Evolutionary conservation across 2,329 filamentous ascomycete species (phyloP), one percentile per base, ranked within the genome.

Genomic region (Aspergillus udagawae): DNA sequence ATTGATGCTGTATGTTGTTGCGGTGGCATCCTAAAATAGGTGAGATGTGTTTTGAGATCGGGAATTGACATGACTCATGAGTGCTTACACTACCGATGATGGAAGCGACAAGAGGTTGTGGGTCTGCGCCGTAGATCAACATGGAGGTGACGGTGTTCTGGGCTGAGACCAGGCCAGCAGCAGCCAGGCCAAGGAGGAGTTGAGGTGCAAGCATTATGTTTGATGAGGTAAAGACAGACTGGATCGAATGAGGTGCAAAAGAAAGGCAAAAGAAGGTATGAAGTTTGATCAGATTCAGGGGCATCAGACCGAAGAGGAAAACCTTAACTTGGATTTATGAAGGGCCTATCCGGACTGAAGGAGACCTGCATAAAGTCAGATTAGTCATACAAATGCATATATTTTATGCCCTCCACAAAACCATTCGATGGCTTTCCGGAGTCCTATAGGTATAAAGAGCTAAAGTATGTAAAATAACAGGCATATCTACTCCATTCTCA

Each of bases 1-100:
- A 35, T 64, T 68, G 44, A 69, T 62, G 35, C 60, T 65, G 49
- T 66, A 69, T 1, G 67, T 68, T 4, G 65, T 69, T 2, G 63
- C 67, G 12, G 63, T 62, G 10, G 63, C 59, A 42, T 65, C 59
- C 67, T 70, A 14, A 14, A 20, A 1, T 12, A 45, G 20, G 10
- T 12, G 3, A 49, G 52, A n/a, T 17, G 52, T 53, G 1, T 1
- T 21, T 42, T 21, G 32, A 35, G 25, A 25, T 29, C 17, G 7
- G 27, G 8, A 45, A 23, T 20, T 20, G 10, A 21, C 42, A 21
- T 20, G n/a, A 61, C 1, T 7, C 42, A 21, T 20, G n/a, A 61
- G 2, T 7, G 5, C 60, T 47, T 49, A 70, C 67, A 48, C 67
- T 60, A 12, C 54, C 64, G 5, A 69, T 45, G 51, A 70, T 59